Conservation (phyloP, 2,329 filamentous ascomycete species). For the Penicillium sp. region DNA sequence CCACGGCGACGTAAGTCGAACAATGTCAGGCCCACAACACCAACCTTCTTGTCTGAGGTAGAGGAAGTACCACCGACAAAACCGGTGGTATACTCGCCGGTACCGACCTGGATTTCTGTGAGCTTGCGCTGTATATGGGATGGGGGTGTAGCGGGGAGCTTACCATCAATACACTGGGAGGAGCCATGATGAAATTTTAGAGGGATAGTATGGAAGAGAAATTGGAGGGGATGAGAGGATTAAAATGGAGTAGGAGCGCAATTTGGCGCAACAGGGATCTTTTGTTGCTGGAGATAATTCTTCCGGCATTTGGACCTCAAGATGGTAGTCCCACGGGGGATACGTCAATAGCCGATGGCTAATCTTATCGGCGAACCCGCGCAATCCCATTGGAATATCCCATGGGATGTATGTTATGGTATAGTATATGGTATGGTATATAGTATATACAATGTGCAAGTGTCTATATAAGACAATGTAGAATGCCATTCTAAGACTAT, state of each 20-base stretch:
- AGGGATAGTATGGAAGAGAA: conserved; percentile 3
- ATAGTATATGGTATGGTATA: background rate
- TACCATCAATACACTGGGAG: conserved; percentile 72
- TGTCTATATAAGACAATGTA: no score
- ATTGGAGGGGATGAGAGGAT: background rate
- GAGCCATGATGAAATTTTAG: conserved; percentile 52
- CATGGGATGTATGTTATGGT: no score
- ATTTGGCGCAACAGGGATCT: conserved; percentile 4
- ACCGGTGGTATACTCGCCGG: conserved; percentile 95
- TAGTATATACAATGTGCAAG: no score
- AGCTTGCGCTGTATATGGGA: conserved; percentile 5
- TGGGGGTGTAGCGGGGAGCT: conserved; percentile 27
- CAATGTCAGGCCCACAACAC: conserved; percentile 85
- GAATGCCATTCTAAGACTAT: background rate
- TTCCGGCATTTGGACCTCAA: conserved; percentile 28
- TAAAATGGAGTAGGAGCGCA: conserved; percentile 4
- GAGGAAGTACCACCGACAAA: conserved; percentile 85
- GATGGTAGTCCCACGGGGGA: background rate
- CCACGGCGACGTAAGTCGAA: conserved; percentile 87
- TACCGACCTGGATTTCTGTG: conserved; percentile 67
- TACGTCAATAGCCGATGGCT: conserved; percentile 33
- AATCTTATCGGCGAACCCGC: conserved; percentile 21
- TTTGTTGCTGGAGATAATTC: conserved; percentile 28
- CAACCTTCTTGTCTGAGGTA: conserved; percentile 92
- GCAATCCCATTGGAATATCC: background rate